Evolutionary conservation across 2,329 filamentous ascomycete genomes (phyloP), one percentile per base, ranked within the genome.

Genomic region (Alternaria panax): DNA sequence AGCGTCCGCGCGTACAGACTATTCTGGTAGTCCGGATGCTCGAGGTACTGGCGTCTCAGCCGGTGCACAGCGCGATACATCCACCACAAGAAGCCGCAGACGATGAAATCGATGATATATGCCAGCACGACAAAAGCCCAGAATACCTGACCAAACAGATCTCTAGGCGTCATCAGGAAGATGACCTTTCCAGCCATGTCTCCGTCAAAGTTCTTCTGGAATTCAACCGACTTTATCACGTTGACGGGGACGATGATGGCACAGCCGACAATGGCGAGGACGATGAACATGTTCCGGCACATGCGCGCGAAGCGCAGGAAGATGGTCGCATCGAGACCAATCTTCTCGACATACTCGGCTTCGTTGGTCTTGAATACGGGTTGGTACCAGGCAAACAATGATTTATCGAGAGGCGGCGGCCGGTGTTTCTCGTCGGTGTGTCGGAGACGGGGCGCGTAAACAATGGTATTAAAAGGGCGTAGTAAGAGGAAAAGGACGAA

Each of bases 371-470:
- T 87, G 79, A 93, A 84, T 30, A 99, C 81, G 0, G 94, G 93
- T 20, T 83, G 83, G 30, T 96, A 78, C 95, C 95, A 99, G 47
- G 92, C 89, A 75, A 96, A 93, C 9, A 94, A 82, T n/a, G 92
- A 90, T 74, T 90, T 96, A 56, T 91, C 92, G 70, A 98, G 85
- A 1, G 91, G 88, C 12, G 95, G 95, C 18, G 94, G 95, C 9
- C 91, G 87, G 81, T 97, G 93, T 78, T 90, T 92, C 68, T 92
- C 88, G 77, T 98, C 94, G 75, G 92, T 91, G 82, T 97, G 90
- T 77, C 96, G 96, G 48, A 96, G 84, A 76, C 96, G 94, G 40
- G 95, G 95, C 4, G 95, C 93, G 80, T 99, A 99, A 47, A 99
- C 92, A 68, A 94, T 87, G 56, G 90, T 90, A 78, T 98, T 94